phyloP scores from a whole-genome alignment of 2,329 filamentous ascomycete genomes.

The Botryosphaeria agaves region DNA sequence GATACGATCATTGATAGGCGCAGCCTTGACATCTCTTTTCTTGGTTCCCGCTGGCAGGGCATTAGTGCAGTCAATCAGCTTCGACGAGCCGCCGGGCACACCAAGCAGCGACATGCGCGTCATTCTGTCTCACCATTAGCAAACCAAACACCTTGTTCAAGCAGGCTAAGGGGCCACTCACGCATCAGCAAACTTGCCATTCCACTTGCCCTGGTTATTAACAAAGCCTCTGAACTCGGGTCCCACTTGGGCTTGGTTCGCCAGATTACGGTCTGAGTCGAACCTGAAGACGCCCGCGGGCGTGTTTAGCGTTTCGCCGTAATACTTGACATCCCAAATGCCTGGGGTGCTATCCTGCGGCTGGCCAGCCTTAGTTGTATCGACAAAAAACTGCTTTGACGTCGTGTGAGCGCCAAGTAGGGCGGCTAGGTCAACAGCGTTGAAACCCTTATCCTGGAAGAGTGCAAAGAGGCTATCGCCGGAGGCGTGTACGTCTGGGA shows the following conservation, averaged over 20 bases:
- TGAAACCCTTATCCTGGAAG: constrained; percentile 34
- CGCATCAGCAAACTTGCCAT: constrained; percentile 13
- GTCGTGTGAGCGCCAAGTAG: constrained; percentile 37
- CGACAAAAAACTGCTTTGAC: constrained; percentile 29
- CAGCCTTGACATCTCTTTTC: not conserved
- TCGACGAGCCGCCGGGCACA: not conserved
- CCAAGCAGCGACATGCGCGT: not conserved
- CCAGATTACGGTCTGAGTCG: constrained; percentile 14
- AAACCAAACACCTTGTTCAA: constrained; percentile 5
- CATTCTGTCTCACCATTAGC: not conserved
- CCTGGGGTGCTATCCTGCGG: constrained; percentile 31
- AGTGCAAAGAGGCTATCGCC: constrained; percentile 27
- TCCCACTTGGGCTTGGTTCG: constrained; percentile 11
- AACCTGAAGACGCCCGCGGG: constrained; percentile 12
- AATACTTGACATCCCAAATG: constrained; percentile 34
- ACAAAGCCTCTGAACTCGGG: constrained; percentile 18
- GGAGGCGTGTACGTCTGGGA: constrained; percentile 24
- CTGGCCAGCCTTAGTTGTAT: constrained; percentile 18
- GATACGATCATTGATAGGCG: not conserved
- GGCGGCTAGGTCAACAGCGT: constrained; percentile 31
- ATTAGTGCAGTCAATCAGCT: constrained; percentile 1
- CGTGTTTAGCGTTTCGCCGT: constrained; percentile 16
- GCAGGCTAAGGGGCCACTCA: not conserved
- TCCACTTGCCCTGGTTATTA: constrained; percentile 16
- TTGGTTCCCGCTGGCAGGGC: not conserved